Evolutionary conservation across 352 stramenopile genomes (phyloP), one percentile per base, ranked within the genome.

Genomic region (Globisporangium paroecandrum): DNA sequence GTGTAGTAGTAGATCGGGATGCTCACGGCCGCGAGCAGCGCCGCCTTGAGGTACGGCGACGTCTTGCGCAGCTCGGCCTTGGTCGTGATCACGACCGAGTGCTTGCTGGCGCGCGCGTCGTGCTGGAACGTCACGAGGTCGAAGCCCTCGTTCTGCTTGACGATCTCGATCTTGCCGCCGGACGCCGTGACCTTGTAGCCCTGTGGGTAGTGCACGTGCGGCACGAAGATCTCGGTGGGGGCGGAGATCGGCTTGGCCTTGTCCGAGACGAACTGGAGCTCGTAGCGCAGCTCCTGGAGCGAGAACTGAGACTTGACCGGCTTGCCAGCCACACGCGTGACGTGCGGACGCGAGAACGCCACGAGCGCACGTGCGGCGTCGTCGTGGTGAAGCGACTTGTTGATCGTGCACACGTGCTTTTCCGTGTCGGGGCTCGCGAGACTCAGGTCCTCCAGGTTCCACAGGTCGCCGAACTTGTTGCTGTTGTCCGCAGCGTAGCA

Each of bases 361-460:
- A 78, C 58, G 34, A 90, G 15, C 3, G 77, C 80, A 47, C 79
- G 76, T 15, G 78, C 82, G 46, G 68, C 77, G 6, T 78, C 76
- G 49, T 83, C 75, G 60, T 71, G 60, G 53, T 88, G 72, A 34
- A 25, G 54, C 38, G 24, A 15, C 22, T 29, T 66, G 46, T 27
- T 64, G 47, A 32, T 34, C 32, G 6, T 46, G 8, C 47, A 34
- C 56, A 61, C 56, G 18, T 20, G 24, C 70, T 27, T 20, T 8
- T 58, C 46, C 27, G 29, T 63, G 56, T 80, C 76, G 4, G 65
- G 68, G 51, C 83, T 94, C 53, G 93, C 85, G 47, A 97, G 73
- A 57, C 85, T 95, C 55, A 97, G 74, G 57, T 97, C 89, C 57
- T 97, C 89, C 6, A 87, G 51, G 77, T 97, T 97, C 89, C 89